These are phyloP conservation scores for Yarrowia hollandica DNA, from an alignment of 805 yeast genomes.

Conservation along the genomic window DNA sequence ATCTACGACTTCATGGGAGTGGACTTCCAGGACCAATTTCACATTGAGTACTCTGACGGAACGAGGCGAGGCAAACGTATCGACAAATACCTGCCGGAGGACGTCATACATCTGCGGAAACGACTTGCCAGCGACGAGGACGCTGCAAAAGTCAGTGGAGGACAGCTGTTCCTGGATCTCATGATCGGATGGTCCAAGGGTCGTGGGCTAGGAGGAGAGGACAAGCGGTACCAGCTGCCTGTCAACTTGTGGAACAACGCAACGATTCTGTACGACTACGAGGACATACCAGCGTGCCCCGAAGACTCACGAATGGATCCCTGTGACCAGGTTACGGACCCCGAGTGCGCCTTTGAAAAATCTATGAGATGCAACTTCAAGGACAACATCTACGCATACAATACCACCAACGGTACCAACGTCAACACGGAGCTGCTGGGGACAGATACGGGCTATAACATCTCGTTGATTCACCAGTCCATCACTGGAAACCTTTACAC, in stretches of 20 bases:
- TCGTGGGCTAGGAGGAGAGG: neutral
- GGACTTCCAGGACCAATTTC: conserved; percentile 19
- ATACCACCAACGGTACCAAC: conserved; percentile 18
- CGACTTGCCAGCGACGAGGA: conserved; percentile 4
- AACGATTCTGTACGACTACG: conserved; percentile 3
- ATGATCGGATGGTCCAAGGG: conserved; percentile 27
- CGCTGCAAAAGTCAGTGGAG: conserved; percentile 8
- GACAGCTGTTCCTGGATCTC: conserved; percentile 10
- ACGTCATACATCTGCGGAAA: neutral
- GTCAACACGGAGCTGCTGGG: neutral
- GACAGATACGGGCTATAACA: neutral
- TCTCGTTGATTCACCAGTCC: neutral
- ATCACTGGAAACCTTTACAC: conserved; percentile 7
- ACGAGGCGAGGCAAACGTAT: conserved; percentile 8
- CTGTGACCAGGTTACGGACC: neutral
- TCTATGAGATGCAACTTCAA: conserved; percentile 5
- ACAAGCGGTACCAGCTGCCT: conserved; percentile 5
- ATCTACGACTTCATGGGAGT: conserved; percentile 12
- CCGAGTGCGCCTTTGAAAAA: neutral
- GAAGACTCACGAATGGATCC: neutral
- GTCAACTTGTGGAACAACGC: conserved; percentile 24
- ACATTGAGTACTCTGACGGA: conserved; percentile 7
- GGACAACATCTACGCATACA: conserved; percentile 10
- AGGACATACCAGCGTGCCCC: neutral
- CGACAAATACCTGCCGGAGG: conserved; percentile 7